Conservation (phyloP, 352 stramenopile species). For the Globisporangium alternatum region DNA sequence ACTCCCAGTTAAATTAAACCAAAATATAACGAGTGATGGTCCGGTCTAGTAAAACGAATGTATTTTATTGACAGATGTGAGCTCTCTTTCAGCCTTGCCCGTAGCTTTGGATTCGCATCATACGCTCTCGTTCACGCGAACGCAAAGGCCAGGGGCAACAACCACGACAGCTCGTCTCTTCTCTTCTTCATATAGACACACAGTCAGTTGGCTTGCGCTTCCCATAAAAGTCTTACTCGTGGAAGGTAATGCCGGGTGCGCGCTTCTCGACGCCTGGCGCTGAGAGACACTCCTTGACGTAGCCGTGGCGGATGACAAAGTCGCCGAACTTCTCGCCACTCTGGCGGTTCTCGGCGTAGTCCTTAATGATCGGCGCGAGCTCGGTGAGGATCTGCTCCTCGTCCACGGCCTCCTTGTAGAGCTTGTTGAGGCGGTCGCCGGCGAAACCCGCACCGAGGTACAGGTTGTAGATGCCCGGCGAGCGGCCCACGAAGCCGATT, state of each 20-base stretch:
- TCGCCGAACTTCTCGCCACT: slow-evolving; percentile 80
- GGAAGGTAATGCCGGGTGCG: slow-evolving; percentile 65
- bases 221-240: slow-evolving; percentile 28
- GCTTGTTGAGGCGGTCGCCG: slow-evolving; percentile 76
- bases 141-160: neutral
- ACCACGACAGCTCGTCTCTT: neutral
- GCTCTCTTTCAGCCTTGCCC: neutral
- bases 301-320: slow-evolving; percentile 75
- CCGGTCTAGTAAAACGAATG: neutral
- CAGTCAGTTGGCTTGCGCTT: neutral
- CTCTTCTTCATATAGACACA: neutral
- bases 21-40: neutral
- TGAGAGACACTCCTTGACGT: slow-evolving; percentile 66
- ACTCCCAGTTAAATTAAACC: too few species aligned
- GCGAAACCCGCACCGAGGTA: slow-evolving; percentile 91
- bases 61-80: neutral
- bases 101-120: neutral
- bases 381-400: slow-evolving; percentile 75
- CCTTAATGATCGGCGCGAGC: slow-evolving; percentile 70
- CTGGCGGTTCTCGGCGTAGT: slow-evolving; percentile 67
- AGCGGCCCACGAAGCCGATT: slow-evolving; percentile 96
- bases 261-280: slow-evolving; percentile 60
- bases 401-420: slow-evolving; percentile 80
- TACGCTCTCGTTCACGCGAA: neutral
- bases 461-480: slow-evolving; percentile 95